Base-by-base conservation (phyloP, 257 asterid species). In the Salvia miltiorrhiza region DNA sequence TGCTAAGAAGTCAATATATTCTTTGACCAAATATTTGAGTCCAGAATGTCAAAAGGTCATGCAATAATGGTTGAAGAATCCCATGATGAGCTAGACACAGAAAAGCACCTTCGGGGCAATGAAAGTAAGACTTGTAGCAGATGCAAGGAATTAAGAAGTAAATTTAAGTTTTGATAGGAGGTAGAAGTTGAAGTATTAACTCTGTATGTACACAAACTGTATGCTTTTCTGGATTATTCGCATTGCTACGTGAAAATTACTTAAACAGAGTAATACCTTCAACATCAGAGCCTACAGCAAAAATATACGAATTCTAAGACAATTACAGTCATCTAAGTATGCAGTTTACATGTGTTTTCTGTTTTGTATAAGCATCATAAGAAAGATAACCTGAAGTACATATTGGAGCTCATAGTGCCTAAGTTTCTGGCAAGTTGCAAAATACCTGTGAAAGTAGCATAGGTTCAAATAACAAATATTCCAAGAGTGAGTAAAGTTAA, bases 331-430 rank as follows among this genome's bases (percentile, higher is more conserved):
- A 44, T 62, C 37, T 17, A 72, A 17, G 45, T 24, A 62, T 58
- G 69, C 45, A 26, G 4, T 63, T 63, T 24, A 37, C 61, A 40
- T 39, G 39, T 32, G 19, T 30, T 33, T 28, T 76, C 50, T 24
- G 60, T 39, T 24, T 24, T 28, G 47, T 66, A 52, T 19, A 73
- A 32, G 47, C 60, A 35, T 61, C 58, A 65, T 32, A 19, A 57
- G 57, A 73, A 70, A 69, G 58, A 74, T 52, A 72, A 93, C 98
- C 98, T 93, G 92, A 80, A 93, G 95, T 26, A 88, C 86, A 55
- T 84, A 86, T 77, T 88, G 95, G 60, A 93, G 96, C 79, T 93
- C 98, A 87, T 88, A 93, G 70, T 93, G 89, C 74, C 98, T 85
- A 60, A 81, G 64, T 76, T 77, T 90, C 41, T 76, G 67, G 59